phyloP scores from a whole-genome alignment of 768 basidiomycete genomes.

The Rhodotorula paludigena region DNA sequence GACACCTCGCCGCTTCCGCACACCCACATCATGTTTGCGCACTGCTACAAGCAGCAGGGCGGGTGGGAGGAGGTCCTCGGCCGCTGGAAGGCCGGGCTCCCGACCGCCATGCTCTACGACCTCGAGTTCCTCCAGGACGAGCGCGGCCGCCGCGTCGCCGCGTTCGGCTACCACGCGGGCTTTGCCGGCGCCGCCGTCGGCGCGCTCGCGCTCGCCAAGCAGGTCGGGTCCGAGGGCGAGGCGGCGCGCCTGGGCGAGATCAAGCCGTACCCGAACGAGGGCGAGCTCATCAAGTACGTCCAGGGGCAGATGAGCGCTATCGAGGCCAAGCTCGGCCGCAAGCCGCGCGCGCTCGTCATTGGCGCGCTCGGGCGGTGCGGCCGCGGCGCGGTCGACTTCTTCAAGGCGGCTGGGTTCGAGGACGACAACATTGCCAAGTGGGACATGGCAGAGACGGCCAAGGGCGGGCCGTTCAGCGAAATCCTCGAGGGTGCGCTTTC shows the following conservation, averaged over 20 bases:
- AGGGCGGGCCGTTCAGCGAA: constrained; percentile 92
- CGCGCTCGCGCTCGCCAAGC: constrained; percentile 67
- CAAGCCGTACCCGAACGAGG: constrained; percentile 76
- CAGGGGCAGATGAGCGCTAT: constrained; percentile 61
- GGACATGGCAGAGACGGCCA: constrained; percentile 94
- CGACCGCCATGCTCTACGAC: constrained; percentile 76
- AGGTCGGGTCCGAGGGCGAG: constrained; percentile 55
- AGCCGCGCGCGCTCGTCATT: constrained; percentile 80
- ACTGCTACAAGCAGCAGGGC: constrained; percentile 92
- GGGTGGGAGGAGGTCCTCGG: constrained; percentile 83
- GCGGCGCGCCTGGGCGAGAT: constrained; percentile 59
- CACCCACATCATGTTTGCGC: constrained; percentile 96
- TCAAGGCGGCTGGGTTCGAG: constrained; percentile 87
- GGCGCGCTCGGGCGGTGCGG: constrained; percentile 95
- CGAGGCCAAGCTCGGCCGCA: constrained; percentile 54
- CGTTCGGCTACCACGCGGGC: constrained; percentile 96
- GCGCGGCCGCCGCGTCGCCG: constrained; percentile 82
- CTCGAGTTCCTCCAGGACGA: constrained; percentile 88
- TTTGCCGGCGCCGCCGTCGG: constrained; percentile 88
- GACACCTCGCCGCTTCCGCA: constrained; percentile 72
- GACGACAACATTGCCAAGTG: constrained; percentile 94
- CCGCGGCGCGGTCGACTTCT: constrained; percentile 87
- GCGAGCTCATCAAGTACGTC: constrained; percentile 72
- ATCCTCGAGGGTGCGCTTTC: constrained; percentile 63
- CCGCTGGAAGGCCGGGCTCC: constrained; percentile 71